Evolutionary conservation across 371 early-diverging fungal genomes (phyloP), one percentile per base, ranked within the genome.

Genomic region (Mortierella sp.): DNA sequence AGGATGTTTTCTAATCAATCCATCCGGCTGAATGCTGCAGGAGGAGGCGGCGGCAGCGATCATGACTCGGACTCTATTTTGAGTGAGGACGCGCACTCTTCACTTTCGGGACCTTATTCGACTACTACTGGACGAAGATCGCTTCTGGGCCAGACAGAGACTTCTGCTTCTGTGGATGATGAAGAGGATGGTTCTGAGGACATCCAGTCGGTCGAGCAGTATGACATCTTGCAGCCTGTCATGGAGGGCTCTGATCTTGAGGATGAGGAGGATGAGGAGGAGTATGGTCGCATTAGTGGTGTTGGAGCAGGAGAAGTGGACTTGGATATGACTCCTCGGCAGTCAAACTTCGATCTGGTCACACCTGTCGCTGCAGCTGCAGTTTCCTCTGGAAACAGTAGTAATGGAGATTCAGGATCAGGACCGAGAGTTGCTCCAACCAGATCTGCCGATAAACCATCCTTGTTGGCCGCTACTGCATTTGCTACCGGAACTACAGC

Each of bases 1-100:
- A 79, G 84, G 21, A 84, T 84, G 77, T 84, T 84, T 42, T 78
- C 84, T 8, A 76, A 83, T 42, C 68, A 68, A 6, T 73, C 83
- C 8, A 76, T 79, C n/a, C 79, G 79, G 0, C 71, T 76, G 26
- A 73, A 79, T 34, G 8, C 19, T 5, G 31, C 10, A 1, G 58
- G 57, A 6, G 60, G 31, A 10, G 60, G 63, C 31, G 34, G n/a
- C 6, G 19, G 48, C 44, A 77, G 77, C 4, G 83, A 80, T 42
- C 76, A 79, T 28, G 84, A 82, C 58, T 76, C 77, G 2, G 84
- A 84, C 31, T 84, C 84, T 7, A 48, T 79, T 13, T 28, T 80
- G 72, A 84, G 80, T 24, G 77, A 80, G 21, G 84, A 80, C n/a
- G 80, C 80, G 1, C n/a, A 55, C 1, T 84, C 84, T 3, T 77